Base-by-base conservation (phyloP, 2,329 filamentous ascomycete species). In the Fusarium kyushuense region DNA sequence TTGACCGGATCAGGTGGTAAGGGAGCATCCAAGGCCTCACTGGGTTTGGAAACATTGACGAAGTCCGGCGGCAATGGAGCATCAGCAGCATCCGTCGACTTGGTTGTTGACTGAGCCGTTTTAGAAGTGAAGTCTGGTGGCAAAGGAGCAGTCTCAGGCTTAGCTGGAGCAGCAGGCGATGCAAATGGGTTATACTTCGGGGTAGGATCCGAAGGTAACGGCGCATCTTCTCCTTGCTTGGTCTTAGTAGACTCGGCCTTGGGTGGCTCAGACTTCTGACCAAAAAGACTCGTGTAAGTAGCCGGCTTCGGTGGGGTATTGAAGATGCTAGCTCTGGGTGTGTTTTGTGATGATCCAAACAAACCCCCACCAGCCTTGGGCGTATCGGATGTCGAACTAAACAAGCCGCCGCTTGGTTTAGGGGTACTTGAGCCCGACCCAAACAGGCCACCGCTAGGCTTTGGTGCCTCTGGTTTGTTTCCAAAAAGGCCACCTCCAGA, bases 181-280 rank as follows among this genome's bases (percentile, higher is more conserved):
- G 47, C 32, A 27, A 51, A 51, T 14, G 47, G 47, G n/a, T 51
- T 51, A 9, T 25, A 13, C 23, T 51, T 51, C 87, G 62, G 85
- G 86, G 81, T 87, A 58, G 84, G 77, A 64, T 88, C 85, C 23
- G 86, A 85, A 33, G 86, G 86, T 6, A 88, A 76, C 58, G 86
- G 85, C 23, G 72, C 76, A 57, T 75, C 69, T 36, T 76, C 71
- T 43, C 76, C 76, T 38, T 73, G 63, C 65, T 82, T 84, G 47
- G 77, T 74, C 61, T 80, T 78, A 5, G 78, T 76, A 6, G 76
- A 70, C n/a, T 72, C 71, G 3, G 67, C 38, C 42, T 72, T 70
- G 7, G 59, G 25, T 14, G 33, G 25, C 21, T 68, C 70, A 13
- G 66, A 52, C 52, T 71, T 66, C 32, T 70, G 63, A 3, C 73